Base-by-base conservation (phyloP, 164 flowering plant species). In the Platanus orientalis region DNA sequence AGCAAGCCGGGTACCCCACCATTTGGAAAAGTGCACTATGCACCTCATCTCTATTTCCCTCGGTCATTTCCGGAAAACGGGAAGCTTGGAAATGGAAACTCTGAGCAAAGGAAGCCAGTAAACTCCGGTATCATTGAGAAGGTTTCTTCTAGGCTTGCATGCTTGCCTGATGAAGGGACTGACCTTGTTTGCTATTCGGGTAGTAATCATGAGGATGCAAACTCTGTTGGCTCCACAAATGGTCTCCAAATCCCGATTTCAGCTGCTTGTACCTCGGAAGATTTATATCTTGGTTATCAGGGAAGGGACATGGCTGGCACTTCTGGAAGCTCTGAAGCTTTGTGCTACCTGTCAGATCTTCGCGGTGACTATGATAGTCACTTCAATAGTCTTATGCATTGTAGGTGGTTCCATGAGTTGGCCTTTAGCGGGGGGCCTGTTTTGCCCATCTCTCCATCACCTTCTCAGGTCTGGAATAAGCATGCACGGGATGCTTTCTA, bases 291-390 rank as follows among this genome's bases (percentile, higher is more conserved):
- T 45, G 45, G 24, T 64, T 64, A 50, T 57, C 34, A 66, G 57
- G 76, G 53, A 63, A 59, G 27, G 16, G 69, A 66, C 30, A 48
- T 17, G 2, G 28, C 27, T 17, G 54, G 69, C 25, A 60, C 56
- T 34, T 44, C 60, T 62, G 71, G 68, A 47, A 68, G 64, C 39
- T 25, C 57, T 28, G 77, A 73, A 68, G 57, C 64, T 58, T 34
- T 55, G 21, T 55, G 75, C 49, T 57, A 63, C 34, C 73, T 80
- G 60, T 61, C 78, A 20, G 87, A 83, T 40, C 89, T 84, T 17
- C 62, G 69, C 58, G 87, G 89, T 42, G 84, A 87, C 39, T 79
- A 73, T 65, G 80, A 81, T 4, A 71, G 73, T 73, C 75, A 83
- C 60, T n/a, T 74, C 13, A 64, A 74, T 39, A 81, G 77, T 57